These are phyloP conservation scores for Pisolithus microcarpus DNA, from an alignment of 768 basidiomycete species.

Conservation along the genomic window DNA sequence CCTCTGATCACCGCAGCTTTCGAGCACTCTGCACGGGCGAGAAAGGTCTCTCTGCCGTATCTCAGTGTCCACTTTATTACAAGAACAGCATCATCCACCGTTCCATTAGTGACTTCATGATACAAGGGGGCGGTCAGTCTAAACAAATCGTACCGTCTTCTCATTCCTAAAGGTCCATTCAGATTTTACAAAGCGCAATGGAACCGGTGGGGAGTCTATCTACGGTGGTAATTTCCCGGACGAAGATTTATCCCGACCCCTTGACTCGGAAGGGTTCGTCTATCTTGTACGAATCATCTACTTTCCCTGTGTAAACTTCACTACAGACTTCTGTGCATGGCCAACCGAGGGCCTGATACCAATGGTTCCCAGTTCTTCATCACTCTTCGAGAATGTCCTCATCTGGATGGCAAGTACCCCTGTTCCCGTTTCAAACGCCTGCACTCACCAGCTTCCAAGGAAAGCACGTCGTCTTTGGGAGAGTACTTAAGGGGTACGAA, in stretches of 20 bases:
- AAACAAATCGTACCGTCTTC: not conserved
- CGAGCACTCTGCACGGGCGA: slow-evolving; percentile 83
- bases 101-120: slow-evolving; percentile 73
- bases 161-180: slow-evolving; percentile 1
- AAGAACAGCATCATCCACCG: slow-evolving; percentile 74
- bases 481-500: slow-evolving; percentile 53
- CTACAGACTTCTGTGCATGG: slow-evolving; percentile 75
- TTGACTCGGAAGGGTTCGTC: slow-evolving; percentile 59
- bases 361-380: slow-evolving; percentile 87
- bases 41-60: slow-evolving; percentile 58
- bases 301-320: not conserved
- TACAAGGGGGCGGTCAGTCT: slow-evolving; percentile 66
- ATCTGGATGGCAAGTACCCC: slow-evolving; percentile 53
- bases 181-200: slow-evolving; percentile 78
- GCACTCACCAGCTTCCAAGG: slow-evolving; percentile 27
- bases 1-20: slow-evolving; percentile 44
- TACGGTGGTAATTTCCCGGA: slow-evolving; percentile 72
- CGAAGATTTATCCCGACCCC: slow-evolving; percentile 58
- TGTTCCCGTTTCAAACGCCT: not conserved
- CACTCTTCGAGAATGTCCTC: slow-evolving; percentile 67
- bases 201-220: slow-evolving; percentile 76
- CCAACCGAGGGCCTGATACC: slow-evolving; percentile 77
- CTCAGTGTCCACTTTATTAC: slow-evolving; percentile 73
- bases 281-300: not conserved
- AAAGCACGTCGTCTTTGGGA: slow-evolving; percentile 54